phyloP scores from a whole-genome alignment of 192 early-diverging fungal genomes.

The Jimgerdemannia lactiflua region DNA sequence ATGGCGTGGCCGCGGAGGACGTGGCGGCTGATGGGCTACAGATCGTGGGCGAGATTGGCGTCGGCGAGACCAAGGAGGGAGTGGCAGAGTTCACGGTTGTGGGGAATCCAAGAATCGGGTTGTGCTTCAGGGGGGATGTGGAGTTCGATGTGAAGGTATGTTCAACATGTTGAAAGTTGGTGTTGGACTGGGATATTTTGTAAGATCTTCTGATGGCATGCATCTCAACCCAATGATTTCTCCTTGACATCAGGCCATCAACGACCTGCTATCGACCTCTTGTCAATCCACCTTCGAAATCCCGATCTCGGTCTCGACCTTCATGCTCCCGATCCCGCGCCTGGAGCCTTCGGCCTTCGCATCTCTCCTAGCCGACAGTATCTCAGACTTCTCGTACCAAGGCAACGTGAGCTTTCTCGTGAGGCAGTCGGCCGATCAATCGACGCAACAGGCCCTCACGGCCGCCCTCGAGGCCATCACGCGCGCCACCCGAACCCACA shows the following conservation, averaged over 20 bases:
- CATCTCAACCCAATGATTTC: not conserved
- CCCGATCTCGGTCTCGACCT: constrained; percentile 41
- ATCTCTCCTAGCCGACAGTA: constrained; percentile 35
- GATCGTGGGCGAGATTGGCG: not conserved
- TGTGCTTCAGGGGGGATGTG: constrained; percentile 30
- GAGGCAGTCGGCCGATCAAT: constrained; percentile 8
- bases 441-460: constrained; percentile 38
- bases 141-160: constrained; percentile 29
- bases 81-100: constrained; percentile 20
- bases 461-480: constrained; percentile 46
- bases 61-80: not conserved
- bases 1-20: constrained; percentile 22
- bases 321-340: constrained; percentile 39
- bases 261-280: not conserved
- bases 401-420: constrained; percentile 29
- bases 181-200: not conserved
- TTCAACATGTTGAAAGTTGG: not conserved
- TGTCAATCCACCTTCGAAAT: constrained; percentile 35
- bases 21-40: constrained; percentile 6
- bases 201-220: not conserved
- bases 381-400: constrained; percentile 44
- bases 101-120: constrained; percentile 18
- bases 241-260: not conserved
- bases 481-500: constrained; percentile 40
- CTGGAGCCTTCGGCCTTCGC: constrained; percentile 48